These are phyloP conservation scores for Pichia gijzeniarum DNA, from an alignment of 805 yeast genomes.

Conservation along the genomic window DNA sequence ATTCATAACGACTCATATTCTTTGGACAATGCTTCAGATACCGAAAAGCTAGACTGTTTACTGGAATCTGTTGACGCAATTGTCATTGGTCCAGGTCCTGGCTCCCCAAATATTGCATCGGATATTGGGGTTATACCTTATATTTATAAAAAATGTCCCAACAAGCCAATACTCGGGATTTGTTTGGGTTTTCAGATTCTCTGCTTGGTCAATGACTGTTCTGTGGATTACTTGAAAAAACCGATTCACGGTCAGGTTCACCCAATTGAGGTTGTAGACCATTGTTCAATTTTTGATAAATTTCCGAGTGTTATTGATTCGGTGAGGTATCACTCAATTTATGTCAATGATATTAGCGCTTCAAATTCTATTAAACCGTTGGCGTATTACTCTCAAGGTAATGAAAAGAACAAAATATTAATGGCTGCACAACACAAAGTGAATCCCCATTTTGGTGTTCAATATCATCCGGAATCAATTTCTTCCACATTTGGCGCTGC, in stretches of 20 bases:
- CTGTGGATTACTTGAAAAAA: slow-evolving; percentile 43
- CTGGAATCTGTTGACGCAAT: slow-evolving; percentile 61
- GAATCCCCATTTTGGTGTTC: slow-evolving; percentile 85
- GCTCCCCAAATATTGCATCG: slow-evolving; percentile 56
- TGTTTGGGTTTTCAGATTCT: slow-evolving; percentile 90
- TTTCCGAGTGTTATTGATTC: slow-evolving; percentile 47
- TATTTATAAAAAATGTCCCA: slow-evolving; percentile 36
- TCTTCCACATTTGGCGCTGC: slow-evolving; percentile 65
- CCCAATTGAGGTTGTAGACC: slow-evolving; percentile 29
- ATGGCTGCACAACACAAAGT: slow-evolving; percentile 72
- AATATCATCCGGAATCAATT: slow-evolving; percentile 94
- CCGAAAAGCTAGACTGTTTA: slow-evolving; percentile 33
- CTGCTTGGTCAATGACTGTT: slow-evolving; percentile 52
- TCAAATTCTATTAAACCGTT: slow-evolving; percentile 42
- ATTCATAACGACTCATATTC: slow-evolving; percentile 57
- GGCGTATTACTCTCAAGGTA: slow-evolving; percentile 48
- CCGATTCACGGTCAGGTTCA: slow-evolving; percentile 87
- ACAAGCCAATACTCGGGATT: slow-evolving; percentile 76
- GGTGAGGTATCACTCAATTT: slow-evolving; percentile 87
- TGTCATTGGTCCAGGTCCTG: slow-evolving; percentile 97
- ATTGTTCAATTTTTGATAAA: slow-evolving; percentile 35
- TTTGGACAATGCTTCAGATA: slow-evolving; percentile 21
- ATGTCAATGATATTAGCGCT: slow-evolving; percentile 31
- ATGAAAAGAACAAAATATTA: slow-evolving; percentile 33
- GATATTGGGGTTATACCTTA: slow-evolving; percentile 72